A percentile compares a stretch with the other conserved stretches of the same genome.
Evolutionary conservation across 768 basidiomycete species (phyloP).

Genomic region (Thelephora ganbajun): DNA sequence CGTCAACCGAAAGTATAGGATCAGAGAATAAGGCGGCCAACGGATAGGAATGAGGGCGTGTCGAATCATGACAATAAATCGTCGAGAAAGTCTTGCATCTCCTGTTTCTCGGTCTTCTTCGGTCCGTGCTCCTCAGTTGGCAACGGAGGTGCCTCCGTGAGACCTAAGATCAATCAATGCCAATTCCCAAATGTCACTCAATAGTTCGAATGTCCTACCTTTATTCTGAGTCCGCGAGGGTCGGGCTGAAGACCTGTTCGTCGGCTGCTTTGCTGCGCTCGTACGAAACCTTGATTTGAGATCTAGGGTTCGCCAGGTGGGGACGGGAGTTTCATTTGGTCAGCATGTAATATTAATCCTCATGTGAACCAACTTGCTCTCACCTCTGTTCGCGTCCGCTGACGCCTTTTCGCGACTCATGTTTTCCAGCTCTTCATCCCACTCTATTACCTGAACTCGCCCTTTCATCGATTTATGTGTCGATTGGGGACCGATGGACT

Average conservation of each 20-base stretch:
- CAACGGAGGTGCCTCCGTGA: slow-evolving; percentile 39
- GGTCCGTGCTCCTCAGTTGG: slow-evolving; percentile 22
- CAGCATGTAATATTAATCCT: background rate
- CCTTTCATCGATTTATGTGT: slow-evolving; percentile 37
- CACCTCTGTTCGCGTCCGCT: slow-evolving; percentile 68
- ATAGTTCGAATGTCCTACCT: background rate
- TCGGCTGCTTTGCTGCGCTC: slow-evolving; percentile 12
- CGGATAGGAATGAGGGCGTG: too few relatives aligned
- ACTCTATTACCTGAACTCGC: slow-evolving; percentile 46
- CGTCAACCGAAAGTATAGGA: too few relatives aligned
- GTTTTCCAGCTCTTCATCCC: slow-evolving; percentile 53
- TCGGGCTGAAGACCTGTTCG: background rate
- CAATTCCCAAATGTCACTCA: background rate
- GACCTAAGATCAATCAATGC: slow-evolving; percentile 15
- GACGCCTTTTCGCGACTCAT: slow-evolving; percentile 56
- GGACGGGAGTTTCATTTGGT: background rate
- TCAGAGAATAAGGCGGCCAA: too few relatives aligned
- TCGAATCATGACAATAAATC: slow-evolving; percentile 34
- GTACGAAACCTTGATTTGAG: slow-evolving; percentile 19
- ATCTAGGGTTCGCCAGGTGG: slow-evolving; percentile 14
- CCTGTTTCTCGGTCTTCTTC: slow-evolving; percentile 30
- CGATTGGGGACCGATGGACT: slow-evolving; percentile 11
- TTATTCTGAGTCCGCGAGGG: slow-evolving; percentile 1
- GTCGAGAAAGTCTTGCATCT: slow-evolving; percentile 64
- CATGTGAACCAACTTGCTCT: too few relatives aligned